Percentiles rank a stretch among this genome's conserved stretches.
Evolutionary conservation across 2,329 filamentous ascomycete genomes (phyloP).

Genomic region (Venturia carpophila): DNA sequence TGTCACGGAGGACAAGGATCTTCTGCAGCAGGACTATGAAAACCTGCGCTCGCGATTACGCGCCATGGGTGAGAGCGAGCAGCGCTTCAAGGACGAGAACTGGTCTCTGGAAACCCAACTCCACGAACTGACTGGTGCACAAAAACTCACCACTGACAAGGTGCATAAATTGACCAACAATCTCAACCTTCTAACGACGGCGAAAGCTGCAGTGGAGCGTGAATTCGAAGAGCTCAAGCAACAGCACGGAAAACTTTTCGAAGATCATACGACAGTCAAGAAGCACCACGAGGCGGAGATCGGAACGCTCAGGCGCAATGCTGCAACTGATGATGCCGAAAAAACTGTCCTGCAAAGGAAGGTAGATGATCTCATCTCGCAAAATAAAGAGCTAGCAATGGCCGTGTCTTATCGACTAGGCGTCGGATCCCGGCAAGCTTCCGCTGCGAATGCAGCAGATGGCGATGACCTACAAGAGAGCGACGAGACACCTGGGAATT

Average conservation of each 20-base stretch:
- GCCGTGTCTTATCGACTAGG: constrained; percentile 69
- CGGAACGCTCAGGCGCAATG: constrained; percentile 71
- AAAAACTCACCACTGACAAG: constrained; percentile 70
- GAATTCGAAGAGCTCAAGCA: constrained; percentile 88
- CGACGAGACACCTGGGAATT: constrained; percentile 69
- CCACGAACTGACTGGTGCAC: constrained; percentile 67
- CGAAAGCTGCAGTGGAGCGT: constrained; percentile 71
- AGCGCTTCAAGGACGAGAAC: constrained; percentile 96
- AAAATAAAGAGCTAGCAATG: constrained; percentile 85
- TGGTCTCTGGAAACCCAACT: constrained; percentile 93
- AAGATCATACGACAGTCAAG: constrained; percentile 67
- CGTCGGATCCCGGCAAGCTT: constrained; percentile 38
- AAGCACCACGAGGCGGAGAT: constrained; percentile 88
- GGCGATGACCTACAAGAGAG: constrained; percentile 41
- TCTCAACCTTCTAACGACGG: constrained; percentile 60
- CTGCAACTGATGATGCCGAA: constrained; percentile 71
- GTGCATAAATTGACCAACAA: constrained; percentile 73
- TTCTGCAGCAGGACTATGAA: constrained; percentile 75
- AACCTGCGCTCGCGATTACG: constrained; percentile 72
- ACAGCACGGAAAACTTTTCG: constrained; percentile 65
- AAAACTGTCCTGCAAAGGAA: constrained; percentile 70
- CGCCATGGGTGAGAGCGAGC: constrained; percentile 83
- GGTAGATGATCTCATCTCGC: constrained; percentile 76
- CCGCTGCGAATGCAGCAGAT: constrained; percentile 41
- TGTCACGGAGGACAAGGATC: constrained; percentile 64